Percentiles rank a stretch among this genome's conserved stretches.
phyloP scores from a whole-genome alignment of 768 basidiomycete genomes.

The Symmetrospora coprosmae region DNA sequence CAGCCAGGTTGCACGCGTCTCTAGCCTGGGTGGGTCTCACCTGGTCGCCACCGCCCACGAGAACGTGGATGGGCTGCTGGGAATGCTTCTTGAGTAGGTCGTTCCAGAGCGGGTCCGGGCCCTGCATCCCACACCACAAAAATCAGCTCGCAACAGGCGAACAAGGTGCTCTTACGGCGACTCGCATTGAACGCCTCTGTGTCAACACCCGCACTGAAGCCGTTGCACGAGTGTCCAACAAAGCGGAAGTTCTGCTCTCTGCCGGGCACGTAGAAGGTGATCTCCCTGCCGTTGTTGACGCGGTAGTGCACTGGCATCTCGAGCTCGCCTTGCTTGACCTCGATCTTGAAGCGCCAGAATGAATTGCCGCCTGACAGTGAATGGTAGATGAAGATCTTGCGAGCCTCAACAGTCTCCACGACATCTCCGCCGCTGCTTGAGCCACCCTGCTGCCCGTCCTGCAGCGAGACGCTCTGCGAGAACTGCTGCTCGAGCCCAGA shows the following conservation, averaged over 20 bases:
- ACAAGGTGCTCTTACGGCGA: background rate
- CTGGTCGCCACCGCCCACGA: conserved; percentile 59
- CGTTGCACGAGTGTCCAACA: conserved; percentile 85
- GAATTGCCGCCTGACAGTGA: conserved; percentile 54
- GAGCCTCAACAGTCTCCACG: conserved; percentile 16
- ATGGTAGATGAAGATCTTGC: conserved; percentile 32
- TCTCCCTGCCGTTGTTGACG: conserved; percentile 49
- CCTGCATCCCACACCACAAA: conserved; percentile 50
- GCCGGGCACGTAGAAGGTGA: conserved; percentile 73
- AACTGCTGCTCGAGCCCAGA: conserved; percentile 23
- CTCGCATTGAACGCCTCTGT: conserved; percentile 12
- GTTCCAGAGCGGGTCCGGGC: conserved; percentile 51
- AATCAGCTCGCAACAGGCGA: conserved; percentile 46
- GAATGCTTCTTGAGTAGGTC: conserved; percentile 76
- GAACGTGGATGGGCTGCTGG: conserved; percentile 66
- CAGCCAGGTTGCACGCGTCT: background rate
- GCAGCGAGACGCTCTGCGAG: background rate
- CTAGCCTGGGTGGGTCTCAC: conserved; percentile 22
- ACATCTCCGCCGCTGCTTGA: background rate
- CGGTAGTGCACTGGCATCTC: conserved; percentile 70
- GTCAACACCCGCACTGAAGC: conserved; percentile 46
- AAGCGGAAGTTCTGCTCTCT: conserved; percentile 70
- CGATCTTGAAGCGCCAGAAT: conserved; percentile 86
- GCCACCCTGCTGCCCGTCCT: conserved; percentile 10
- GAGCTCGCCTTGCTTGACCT: conserved; percentile 54